These are phyloP conservation scores for Arthrobotrys sphaeroides DNA, from an alignment of 2,329 filamentous ascomycete species.

Conservation along the genomic window DNA sequence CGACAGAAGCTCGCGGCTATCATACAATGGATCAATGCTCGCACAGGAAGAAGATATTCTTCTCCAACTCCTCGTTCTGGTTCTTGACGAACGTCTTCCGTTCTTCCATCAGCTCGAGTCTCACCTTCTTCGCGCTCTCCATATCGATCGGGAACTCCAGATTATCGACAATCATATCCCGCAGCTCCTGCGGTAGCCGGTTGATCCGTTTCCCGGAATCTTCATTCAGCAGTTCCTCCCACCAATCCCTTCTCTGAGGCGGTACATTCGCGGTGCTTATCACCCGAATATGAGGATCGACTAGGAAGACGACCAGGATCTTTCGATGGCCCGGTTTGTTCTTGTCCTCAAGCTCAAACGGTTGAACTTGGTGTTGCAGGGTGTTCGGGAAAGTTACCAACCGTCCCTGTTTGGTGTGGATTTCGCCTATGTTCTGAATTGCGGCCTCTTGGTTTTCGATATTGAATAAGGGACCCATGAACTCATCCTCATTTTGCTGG, in stretches of 20 bases:
- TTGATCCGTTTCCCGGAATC: conserved; percentile 9
- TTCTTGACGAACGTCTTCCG: conserved; percentile 13
- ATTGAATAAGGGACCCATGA: conserved; percentile 61
- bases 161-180: conserved; percentile 17
- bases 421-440: conserved; percentile 64
- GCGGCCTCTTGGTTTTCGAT: conserved; percentile 60
- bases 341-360: conserved; percentile 66
- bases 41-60: conserved; percentile 25
- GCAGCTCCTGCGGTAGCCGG: conserved; percentile 7
- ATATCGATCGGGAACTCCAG: conserved; percentile 8
- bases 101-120: conserved; percentile 25
- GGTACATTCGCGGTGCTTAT: conserved; percentile 60
- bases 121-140: conserved; percentile 2
- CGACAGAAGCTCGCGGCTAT: not conserved
- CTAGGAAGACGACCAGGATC: conserved; percentile 69
- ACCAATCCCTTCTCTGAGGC: conserved; percentile 60
- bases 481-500: conserved; percentile 60
- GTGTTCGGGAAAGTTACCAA: conserved; percentile 69
- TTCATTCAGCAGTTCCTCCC: conserved; percentile 52
- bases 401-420: conserved; percentile 65
- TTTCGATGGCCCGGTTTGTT: conserved; percentile 68
- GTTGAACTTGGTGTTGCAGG: conserved; percentile 66
- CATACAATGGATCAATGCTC: not conserved
- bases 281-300: conserved; percentile 65
- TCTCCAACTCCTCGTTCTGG: not conserved